Base-by-base conservation (phyloP, 495 filamentous ascomycete genomes). In the Articulospora tetracladia region DNA sequence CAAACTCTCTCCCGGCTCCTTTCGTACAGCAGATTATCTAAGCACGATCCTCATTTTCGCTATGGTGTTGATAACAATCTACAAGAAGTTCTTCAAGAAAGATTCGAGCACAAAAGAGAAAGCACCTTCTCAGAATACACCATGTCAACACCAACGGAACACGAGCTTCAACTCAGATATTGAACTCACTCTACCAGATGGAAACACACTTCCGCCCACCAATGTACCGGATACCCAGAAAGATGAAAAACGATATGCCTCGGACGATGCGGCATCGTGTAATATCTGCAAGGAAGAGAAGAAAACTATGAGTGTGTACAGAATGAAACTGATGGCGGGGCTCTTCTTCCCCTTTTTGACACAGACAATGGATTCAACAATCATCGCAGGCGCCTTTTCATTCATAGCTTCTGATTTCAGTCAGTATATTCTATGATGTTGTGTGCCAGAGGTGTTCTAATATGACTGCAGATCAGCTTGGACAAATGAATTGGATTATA, bases 401-500 rank as follows among this genome's bases (percentile, higher is more conserved):
- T 79, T 73, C 49, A 86, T 88, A 44, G 83, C 83, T 12, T 71
- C 73, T 0, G 79, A 86, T 55, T 86, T 86, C 66, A 66, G 82
- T 84, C 67, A 36, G 77, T 50, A 11, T 12, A 26, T 11, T 46
- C 27, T 50, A 6, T 62, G 17, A 12, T 19, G 23, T 44, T 26
- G 51, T 30, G 13, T 24, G 48, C 36, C n/a, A 34, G 47, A 46
- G 24, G 20, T 30, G 26, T 15, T 22, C 28, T 46, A 49, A 66
- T 22, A 62, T 26, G 1, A 4, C 32, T 2, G 15, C 46, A 65
- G 63, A 65, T 34, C n/a, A 61, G 27, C 69, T 85, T 28, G 69
- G 73, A 19, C 78, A 85, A 60, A 71, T 85, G 8, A 86, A 84
- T 64, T 86, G 83, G 83, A 85, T 87, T 64, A 76, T 86, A 51